Evolutionary conservation across 306 rosid species (phyloP).

Genomic region (Cucurbita maxima): DNA sequence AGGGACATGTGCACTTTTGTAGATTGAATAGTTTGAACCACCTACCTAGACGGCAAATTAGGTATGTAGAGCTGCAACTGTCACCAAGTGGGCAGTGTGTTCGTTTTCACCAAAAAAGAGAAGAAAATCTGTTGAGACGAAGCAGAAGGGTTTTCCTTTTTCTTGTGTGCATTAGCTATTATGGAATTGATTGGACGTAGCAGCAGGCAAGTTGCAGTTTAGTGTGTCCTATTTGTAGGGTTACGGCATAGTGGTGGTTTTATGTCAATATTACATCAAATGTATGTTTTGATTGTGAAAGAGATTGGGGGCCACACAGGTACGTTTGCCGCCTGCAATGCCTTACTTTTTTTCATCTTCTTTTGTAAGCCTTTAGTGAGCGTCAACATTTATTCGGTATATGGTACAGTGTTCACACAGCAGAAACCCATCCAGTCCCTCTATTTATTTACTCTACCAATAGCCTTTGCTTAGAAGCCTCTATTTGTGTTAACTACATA

Average conservation of each 20-base stretch:
- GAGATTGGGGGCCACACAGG: neutral
- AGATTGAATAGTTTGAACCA: neutral
- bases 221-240: constrained; percentile 3
- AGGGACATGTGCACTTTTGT: neutral
- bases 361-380: constrained; percentile 7
- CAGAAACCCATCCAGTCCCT: neutral
- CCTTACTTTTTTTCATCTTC: neutral
- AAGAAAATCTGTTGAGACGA: neutral
- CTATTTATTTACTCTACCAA: neutral
- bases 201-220: neutral
- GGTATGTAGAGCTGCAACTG: neutral
- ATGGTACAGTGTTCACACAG: neutral
- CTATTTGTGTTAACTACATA: neutral
- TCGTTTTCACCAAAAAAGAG: neutral
- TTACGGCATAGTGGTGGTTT: neutral
- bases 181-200: neutral
- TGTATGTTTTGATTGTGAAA: neutral
- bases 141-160: neutral
- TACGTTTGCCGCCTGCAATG: neutral
- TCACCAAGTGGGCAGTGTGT: neutral
- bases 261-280: neutral
- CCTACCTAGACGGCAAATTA: neutral
- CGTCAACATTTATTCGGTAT: constrained; percentile 3
- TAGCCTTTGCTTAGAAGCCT: neutral
- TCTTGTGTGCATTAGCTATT: neutral